These are phyloP conservation scores for Tuber aestivum DNA, from an alignment of 495 filamentous ascomycete genomes.

Conservation along the genomic window DNA sequence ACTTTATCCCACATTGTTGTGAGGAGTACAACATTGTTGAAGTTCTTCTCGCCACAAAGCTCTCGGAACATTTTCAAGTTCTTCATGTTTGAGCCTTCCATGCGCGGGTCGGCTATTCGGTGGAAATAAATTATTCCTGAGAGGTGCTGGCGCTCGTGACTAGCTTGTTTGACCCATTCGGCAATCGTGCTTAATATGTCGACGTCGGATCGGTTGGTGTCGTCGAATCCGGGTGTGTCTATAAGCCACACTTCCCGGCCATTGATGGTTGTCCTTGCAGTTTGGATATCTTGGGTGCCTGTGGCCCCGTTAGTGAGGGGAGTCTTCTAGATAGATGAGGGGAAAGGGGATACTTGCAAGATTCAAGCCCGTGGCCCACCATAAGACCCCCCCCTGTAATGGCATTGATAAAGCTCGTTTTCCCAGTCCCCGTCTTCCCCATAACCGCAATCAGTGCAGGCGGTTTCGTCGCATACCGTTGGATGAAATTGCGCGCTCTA, in stretches of 20 bases:
- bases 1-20: slow-evolving; percentile 35
- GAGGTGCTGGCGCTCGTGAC: slow-evolving; percentile 35
- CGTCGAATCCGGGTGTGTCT: slow-evolving; percentile 53
- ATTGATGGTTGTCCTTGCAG: slow-evolving; percentile 20
- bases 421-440: slow-evolving; percentile 46
- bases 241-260: slow-evolving; percentile 44
- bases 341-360: slow-evolving; percentile 10
- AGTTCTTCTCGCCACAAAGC: slow-evolving; percentile 26
- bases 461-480: background rate
- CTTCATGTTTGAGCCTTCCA: slow-evolving; percentile 28
- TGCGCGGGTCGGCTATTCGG: slow-evolving; percentile 33
- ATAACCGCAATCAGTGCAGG: slow-evolving; percentile 40
- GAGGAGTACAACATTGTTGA: slow-evolving; percentile 29
- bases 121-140: slow-evolving; percentile 42
- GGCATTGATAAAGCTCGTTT: slow-evolving; percentile 44
- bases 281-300: slow-evolving; percentile 34
- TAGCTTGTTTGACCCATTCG: slow-evolving; percentile 36
- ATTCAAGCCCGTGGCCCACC: slow-evolving; percentile 19
- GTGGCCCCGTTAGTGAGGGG: background rate
- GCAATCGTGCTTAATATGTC: slow-evolving; percentile 46
- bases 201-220: slow-evolving; percentile 46
- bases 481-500: background rate
- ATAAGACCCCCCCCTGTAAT: slow-evolving; percentile 16
- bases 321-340: background rate
- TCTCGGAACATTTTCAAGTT: slow-evolving; percentile 41